These are phyloP conservation scores for Exophiala dermatitidis DNA, from an alignment of 2,329 filamentous ascomycete genomes.

Conservation along the genomic window DNA sequence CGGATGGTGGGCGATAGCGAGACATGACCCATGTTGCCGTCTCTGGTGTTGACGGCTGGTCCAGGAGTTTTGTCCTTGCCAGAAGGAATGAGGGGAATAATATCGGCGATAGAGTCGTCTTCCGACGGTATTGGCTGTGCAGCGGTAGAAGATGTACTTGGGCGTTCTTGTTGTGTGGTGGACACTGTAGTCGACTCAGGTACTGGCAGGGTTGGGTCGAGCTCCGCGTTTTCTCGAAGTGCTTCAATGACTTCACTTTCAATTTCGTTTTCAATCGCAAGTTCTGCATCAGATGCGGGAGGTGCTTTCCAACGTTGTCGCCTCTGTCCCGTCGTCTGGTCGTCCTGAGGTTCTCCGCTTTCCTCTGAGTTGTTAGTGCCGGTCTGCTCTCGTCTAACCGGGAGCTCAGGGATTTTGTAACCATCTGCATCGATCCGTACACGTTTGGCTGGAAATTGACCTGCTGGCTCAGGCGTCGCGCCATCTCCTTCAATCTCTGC, in stretches of 20 bases:
- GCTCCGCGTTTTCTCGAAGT: constrained; percentile 36
- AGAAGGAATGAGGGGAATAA: constrained; percentile 6
- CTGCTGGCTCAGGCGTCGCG: constrained; percentile 34
- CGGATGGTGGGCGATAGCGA: constrained; percentile 47
- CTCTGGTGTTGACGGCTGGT: constrained; percentile 18
- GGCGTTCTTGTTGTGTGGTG: not conserved
- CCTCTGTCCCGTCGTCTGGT: too few species aligned
- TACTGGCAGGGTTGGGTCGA: constrained; percentile 5
- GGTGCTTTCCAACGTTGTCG: constrained; percentile 33
- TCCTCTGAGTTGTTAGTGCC: constrained; percentile 30
- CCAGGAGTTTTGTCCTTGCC: constrained; percentile 15
- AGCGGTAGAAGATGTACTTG: not conserved
- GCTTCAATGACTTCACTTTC: constrained; percentile 65
- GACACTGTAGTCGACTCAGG: too few species aligned
- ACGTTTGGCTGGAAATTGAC: constrained; percentile 31
- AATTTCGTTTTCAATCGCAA: constrained; percentile 53
- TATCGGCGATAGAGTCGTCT: constrained; percentile 20
- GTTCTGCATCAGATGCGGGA: constrained; percentile 53
- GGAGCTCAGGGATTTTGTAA: constrained; percentile 54
- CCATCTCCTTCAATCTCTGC: constrained; percentile 44
- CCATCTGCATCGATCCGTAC: constrained; percentile 57
- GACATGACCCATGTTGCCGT: constrained; percentile 22
- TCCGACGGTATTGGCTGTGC: constrained; percentile 9
- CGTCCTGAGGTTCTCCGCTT: not conserved
- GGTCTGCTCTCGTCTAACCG: constrained; percentile 32